Conservation (phyloP, 148 eudicot genomes). For the Beta vulgaris region DNA sequence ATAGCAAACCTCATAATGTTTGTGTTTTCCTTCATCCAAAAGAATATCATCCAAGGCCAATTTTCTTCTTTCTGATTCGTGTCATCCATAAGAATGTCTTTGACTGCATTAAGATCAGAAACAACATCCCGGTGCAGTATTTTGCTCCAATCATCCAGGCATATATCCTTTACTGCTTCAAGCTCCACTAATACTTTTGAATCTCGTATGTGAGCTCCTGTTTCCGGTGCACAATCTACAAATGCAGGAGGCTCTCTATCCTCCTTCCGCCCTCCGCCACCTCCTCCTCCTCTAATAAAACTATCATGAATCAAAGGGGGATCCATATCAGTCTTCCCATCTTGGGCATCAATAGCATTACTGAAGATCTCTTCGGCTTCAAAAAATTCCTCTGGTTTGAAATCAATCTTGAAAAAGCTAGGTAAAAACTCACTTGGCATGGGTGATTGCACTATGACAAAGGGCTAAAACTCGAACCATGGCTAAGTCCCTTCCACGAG, state of each 20-base stretch:
- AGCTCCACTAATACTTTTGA: constrained; percentile 24
- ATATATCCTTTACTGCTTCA: constrained; percentile 41
- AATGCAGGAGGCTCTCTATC: constrained; percentile 46
- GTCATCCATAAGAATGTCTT: constrained; percentile 44
- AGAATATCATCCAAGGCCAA: constrained; percentile 39
- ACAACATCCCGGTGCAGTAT: constrained; percentile 17
- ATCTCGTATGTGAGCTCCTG: constrained; percentile 35
- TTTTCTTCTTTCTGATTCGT: constrained; percentile 32
- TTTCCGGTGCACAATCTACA: constrained; percentile 57
- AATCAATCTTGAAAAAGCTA: too few species aligned
- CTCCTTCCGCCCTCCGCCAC: constrained; percentile 43
- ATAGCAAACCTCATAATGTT: constrained; percentile 12
- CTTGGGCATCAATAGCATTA: constrained; percentile 55
- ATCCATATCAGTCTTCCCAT: constrained; percentile 44
- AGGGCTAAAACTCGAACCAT: too few species aligned
- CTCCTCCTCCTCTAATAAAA: constrained; percentile 33
- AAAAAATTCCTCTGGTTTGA: constrained; percentile 75
- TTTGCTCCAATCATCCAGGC: constrained; percentile 31
- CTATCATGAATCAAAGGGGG: constrained; percentile 31
- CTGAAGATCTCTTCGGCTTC: constrained; percentile 92
- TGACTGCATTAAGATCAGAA: constrained; percentile 36
- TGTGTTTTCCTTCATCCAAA: constrained; percentile 26
- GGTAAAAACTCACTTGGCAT: too few species aligned
- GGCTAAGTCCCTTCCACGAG: too few species aligned
- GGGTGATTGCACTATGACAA: too few species aligned